Evolutionary conservation across 371 early-diverging fungal species (phyloP), one percentile per base, ranked within the genome.

Genomic region (Lichtheimia ornata): DNA sequence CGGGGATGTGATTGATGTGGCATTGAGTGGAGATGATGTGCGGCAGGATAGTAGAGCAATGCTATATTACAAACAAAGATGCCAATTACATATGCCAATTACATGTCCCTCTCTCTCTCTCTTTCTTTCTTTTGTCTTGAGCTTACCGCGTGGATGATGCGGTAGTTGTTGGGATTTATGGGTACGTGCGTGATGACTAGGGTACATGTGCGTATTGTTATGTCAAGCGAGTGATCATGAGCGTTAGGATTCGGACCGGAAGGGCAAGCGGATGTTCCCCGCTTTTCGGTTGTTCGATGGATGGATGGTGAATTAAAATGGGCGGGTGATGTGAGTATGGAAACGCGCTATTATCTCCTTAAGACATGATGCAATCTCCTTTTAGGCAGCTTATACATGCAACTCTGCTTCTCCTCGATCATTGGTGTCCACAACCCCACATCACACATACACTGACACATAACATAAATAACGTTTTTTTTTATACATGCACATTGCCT

Each of bases 361-460:
- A n/a, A 47, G 47, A 18, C 18, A 47, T 47, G 47, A 47, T 47
- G 47, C 47, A 47, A 47, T 47, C 22, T 47, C 47, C 47, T 47
- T 45, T 18, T 18, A 47, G 22, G n/a, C 47, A 47, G 47, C 22
- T 47, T 18, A n/a, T 18, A 47, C n/a, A 47, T 47, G 47, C 47
- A 47, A 47, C 18, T 47, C n/a, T 47, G 7, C 47, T 47, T 47
- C 47, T 47, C 47, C 47, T 47, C 22, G 47, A 47, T 47, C 17
- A 22, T 47, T 22, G 22, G 22, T 47, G 47, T 47, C n/a, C 47
- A n/a, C 22, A n/a, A 18, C 47, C 22, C 47, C 18, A 18, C 22
- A n/a, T 15, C 6, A 14, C 47, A n/a, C 47, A 18, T 13, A 45
- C 47, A n/a, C 47, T 18, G 22, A 47, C 47, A 22, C 14, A n/a